These are phyloP conservation scores for Lichtheimia hyalospora DNA, from an alignment of 371 early-diverging fungal genomes.

Conservation along the genomic window DNA sequence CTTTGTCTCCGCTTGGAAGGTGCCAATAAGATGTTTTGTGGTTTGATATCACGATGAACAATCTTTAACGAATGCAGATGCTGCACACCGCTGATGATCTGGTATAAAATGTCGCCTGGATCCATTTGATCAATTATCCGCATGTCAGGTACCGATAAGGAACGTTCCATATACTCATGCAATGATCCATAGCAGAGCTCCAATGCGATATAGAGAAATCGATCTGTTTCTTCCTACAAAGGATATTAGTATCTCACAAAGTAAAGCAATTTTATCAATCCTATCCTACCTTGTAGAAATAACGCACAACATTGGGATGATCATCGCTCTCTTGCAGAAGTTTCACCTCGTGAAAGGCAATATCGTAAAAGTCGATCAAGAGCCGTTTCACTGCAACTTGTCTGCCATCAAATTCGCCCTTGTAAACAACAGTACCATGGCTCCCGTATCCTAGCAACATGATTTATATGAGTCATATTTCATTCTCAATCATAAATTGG, in stretches of 20 bases:
- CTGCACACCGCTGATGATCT: conserved; percentile 82
- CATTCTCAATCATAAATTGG: not conserved
- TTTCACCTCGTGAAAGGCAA: conserved; percentile 92
- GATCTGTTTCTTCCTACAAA: conserved; percentile 74
- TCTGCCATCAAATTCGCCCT: conserved; percentile 88
- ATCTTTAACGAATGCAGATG: conserved; percentile 92
- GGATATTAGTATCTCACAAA: not conserved
- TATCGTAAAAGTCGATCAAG: conserved; percentile 90
- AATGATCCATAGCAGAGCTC: conserved; percentile 87
- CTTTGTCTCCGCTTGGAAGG: conserved; percentile 47
- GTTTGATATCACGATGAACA: conserved; percentile 96
- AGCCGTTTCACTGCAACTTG: conserved; percentile 94
- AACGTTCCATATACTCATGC: conserved; percentile 57
- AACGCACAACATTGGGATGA: conserved; percentile 97
- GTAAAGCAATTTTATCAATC: not conserved
- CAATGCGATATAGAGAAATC: conserved; percentile 94
- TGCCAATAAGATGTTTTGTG: conserved; percentile 87
- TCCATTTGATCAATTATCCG: conserved; percentile 33
- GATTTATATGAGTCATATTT: not conserved
- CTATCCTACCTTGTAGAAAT: conserved; percentile 71
- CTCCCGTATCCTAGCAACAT: conserved; percentile 83
- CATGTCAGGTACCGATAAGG: conserved; percentile 28
- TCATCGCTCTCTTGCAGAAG: conserved; percentile 90
- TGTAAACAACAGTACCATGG: conserved; percentile 96
- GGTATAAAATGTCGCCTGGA: conserved; percentile 63